Base-by-base conservation (phyloP, 257 asterid genomes). In the Galeopsis tetrahit region DNA sequence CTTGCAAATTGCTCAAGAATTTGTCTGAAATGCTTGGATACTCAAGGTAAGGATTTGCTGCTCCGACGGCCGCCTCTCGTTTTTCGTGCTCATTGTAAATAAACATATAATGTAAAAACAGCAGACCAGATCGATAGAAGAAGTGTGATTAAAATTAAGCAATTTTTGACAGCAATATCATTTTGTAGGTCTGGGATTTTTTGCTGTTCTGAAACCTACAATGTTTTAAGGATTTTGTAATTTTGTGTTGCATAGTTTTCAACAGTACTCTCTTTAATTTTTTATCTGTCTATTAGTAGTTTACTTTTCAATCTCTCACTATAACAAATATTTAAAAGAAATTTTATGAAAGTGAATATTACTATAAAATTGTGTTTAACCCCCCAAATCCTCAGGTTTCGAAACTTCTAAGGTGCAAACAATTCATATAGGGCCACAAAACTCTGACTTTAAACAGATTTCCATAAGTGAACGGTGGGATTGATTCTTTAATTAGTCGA, bases 171-270 rank as follows among this genome's bases (percentile, higher is more conserved):
- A 58, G 78, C 38, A 13, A 55, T 80, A 82, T 68, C 79, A 48
- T 69, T 72, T 83, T 83, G 81, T 75, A 77, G 85, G 61, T 43
- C 56, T 63, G 82, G 71, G 72, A 71, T 68, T 21, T 56, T 68
- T 21, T 56, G 76, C 15, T 38, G 36, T 11, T 32, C n/a, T 36
- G 9, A 34, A 15, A 39, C 49, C 56, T 43, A 36, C 21, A 48
- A 34, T 8, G 40, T 31, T 11, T 28, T 32, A 4, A 10, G 17
- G 40, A 32, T 35, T 15, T 70, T 35, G 69, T 44, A 38, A 43
- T 46, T 66, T 49, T 64, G 73, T 66, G 38, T 43, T 55, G 0
- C 34, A 17, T 38, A 38, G 43, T 38, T 38, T 38, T 38, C 9
- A 5, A 44, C 21, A 21, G 28, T 21, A 21, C 28, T 21, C 28